Percentiles rank a stretch among this genome's conserved stretches.
Evolutionary conservation across 441 rosid genomes (phyloP).

Genomic region (Hura crepitans): DNA sequence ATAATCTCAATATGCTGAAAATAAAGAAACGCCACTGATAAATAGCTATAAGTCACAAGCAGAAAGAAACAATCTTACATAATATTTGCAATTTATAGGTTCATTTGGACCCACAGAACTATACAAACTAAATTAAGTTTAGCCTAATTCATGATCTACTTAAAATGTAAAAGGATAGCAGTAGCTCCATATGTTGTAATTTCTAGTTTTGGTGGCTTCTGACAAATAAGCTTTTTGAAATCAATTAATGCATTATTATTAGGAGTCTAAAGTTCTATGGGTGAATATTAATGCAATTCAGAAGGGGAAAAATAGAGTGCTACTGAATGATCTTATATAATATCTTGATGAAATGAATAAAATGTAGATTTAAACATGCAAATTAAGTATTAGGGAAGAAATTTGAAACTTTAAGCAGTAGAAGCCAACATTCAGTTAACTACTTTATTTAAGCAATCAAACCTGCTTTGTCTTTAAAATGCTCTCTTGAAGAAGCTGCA

Average conservation of each 20-base stretch:
- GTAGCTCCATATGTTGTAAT: not conserved
- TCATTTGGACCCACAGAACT: not conserved
- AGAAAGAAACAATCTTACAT: slow-evolving; percentile 12
- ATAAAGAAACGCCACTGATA: slow-evolving; percentile 24
- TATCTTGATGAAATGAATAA: not conserved
- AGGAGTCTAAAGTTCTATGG: not conserved
- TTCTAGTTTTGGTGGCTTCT: not conserved
- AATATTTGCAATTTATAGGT: not conserved
- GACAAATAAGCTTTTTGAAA: not conserved
- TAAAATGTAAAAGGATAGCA: slow-evolving; percentile 1
- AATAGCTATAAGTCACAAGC: not conserved
- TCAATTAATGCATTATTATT: not conserved
- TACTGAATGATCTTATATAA: not conserved
- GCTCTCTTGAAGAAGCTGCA: slow-evolving; percentile 72
- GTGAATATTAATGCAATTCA: not conserved
- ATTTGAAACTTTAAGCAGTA: not conserved
- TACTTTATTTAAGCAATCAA: slow-evolving; percentile 22
- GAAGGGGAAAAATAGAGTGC: not conserved
- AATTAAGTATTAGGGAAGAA: not conserved
- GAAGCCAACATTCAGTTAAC: not conserved
- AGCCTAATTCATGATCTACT: not conserved
- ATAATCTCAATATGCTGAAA: slow-evolving; percentile 81
- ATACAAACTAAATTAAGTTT: not conserved
- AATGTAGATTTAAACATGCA: not conserved
- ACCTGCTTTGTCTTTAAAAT: slow-evolving; percentile 88